phyloP scores from a whole-genome alignment of 306 rosid genomes.

The Neltuma alba region DNA sequence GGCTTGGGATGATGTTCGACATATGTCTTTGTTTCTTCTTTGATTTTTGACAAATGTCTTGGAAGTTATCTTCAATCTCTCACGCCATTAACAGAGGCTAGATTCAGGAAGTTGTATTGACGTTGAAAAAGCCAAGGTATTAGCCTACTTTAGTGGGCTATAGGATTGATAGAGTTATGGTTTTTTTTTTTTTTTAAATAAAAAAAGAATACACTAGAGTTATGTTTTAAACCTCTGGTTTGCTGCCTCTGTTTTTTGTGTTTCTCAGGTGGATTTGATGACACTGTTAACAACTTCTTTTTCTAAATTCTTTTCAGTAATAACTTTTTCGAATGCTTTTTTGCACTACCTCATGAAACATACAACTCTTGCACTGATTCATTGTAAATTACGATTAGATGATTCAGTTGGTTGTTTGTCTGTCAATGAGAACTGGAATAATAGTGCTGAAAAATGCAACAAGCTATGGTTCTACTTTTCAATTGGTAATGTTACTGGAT shows the following conservation, averaged over 20 bases:
- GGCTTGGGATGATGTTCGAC: neutral
- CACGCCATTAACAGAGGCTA: too few species aligned
- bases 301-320: too few species aligned
- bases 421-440: neutral
- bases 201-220: too few species aligned
- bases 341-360: neutral
- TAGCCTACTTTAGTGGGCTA: neutral
- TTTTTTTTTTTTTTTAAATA: too few species aligned
- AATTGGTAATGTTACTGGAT: neutral
- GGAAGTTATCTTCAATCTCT: neutral
- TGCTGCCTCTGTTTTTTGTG: constrained; percentile 2
- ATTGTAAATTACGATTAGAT: constrained; percentile 6
- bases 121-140: too few species aligned
- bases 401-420: constrained; percentile 9
- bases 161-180: neutral
- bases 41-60: neutral
- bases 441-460: constrained; percentile 7
- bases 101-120: too few species aligned
- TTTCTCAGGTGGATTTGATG: neutral
- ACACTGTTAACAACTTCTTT: neutral
- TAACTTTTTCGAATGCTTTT: neutral
- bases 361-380: neutral
- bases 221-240: neutral
- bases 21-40: neutral
- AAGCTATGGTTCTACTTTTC: neutral